Base-by-base conservation (phyloP, 108 stramenopile genomes). In the Fistulifera pelliculosa region DNA sequence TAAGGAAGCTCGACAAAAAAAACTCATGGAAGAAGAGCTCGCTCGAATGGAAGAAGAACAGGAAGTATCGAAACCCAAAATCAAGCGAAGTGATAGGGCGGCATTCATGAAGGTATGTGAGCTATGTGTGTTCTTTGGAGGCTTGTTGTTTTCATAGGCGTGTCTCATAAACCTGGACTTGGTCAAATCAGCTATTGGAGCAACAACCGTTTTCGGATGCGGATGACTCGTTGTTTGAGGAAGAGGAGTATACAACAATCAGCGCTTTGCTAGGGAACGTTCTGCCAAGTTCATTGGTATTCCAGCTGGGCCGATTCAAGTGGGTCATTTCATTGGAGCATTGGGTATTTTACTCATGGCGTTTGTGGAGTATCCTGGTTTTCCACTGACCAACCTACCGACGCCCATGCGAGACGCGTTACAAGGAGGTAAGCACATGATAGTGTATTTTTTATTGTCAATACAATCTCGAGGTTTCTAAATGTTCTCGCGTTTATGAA, bases 331-430 rank as follows among this genome's bases (percentile, higher is more conserved):
- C 51, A 79, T 92, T 50, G 90, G 90, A n/a, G 75, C 81, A 14
- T 65, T 92, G 58, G 83, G 69, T 12, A 76, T 87, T 45, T 56
- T 87, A 1, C 47, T 92, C 27, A 82, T 81, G 80, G 86, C 83
- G 38, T 87, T 83, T 56, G 80, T 92, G 17, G 79, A 92, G 56
- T 92, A 92, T 62, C 90, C 90, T 27, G 90, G 90, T 17, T 92
- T 92, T 61, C 90, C 90, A 0, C 62, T 92, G 70, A 92, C 90
- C 0, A 85, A 92, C 64, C 71, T 92, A 49, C 90, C 90, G 16
- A 73, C 81, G 43, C 79, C 76, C 0, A 25, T 85, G 45, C 70
- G 90, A 49, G 85, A 57, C 22, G 68, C 76, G 6, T 66, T 92
- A 41, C 89, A 91, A 74, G 83, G 82, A 44, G 87, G 83, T 85